Base-by-base conservation (phyloP, 768 basidiomycete genomes). In the Podaxis rugospora region DNA sequence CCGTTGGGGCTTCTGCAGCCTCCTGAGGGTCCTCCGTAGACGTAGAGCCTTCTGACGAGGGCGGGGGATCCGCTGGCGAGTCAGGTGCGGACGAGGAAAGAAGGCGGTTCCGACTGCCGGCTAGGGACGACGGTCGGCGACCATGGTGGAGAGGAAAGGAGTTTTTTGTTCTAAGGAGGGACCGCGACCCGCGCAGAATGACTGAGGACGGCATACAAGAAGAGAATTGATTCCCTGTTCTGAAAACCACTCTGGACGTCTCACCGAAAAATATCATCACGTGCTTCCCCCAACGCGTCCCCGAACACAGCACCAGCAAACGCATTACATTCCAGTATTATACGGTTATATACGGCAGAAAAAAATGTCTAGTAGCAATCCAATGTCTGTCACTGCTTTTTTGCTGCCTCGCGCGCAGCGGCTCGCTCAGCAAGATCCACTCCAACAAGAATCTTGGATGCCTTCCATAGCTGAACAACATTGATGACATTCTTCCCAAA, bases 401-500 rank as follows among this genome's bases (percentile, higher is more conserved):
- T 66, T 49, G 59, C 42, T n/a, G 42, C 69, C 59, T 72, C 80
- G 59, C 87, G 76, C 18, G 83, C 88, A 59, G 82, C 81, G 40
- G 87, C 86, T 65, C 95, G 78, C 74, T 95, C 93, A 47, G 91
- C 92, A 51, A 97, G 76, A 69, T 97, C 95, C 10, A 97, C 91
- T 0, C 95, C 94, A 13, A 97, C 95, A 14, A 97, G 81, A 58
- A 94, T 93, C 75, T 94, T 94, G 37, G 91, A 90, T 27, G 97
- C 96, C 72, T 99, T 99, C 95, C 95, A 98, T 61, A 98, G 84
- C 73, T 99, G 97, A 5, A 99, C 95, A 36, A 91, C 73, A 72
- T 98, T 97, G 79, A 99, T 93, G 59, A 95, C 68, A 71, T 98
- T 97, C 79, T 98, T 99, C 64, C 79, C 69, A 14, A 84, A 65